Evolutionary conservation across 2,329 filamentous ascomycete species (phyloP).

Genomic region (Penicillium sp.): DNA sequence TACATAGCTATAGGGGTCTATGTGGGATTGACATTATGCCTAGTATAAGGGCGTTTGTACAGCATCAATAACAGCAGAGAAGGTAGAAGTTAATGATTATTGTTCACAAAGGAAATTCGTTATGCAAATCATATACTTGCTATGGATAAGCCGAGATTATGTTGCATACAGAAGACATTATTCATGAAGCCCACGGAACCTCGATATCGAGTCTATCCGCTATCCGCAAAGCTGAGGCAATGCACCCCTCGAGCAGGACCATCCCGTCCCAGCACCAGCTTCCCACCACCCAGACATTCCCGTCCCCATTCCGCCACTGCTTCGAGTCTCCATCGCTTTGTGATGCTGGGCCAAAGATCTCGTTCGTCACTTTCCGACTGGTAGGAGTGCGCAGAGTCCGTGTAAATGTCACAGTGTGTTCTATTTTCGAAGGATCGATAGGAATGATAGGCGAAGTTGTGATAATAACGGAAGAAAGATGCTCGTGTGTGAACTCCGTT

Average conservation of each 20-base stretch:
- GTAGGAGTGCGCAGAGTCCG: conserved; percentile 53
- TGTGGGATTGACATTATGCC: no score
- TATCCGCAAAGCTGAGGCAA: conserved; percentile 59
- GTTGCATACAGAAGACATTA: background rate
- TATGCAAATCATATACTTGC: background rate
- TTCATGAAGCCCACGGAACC: conserved; percentile 32
- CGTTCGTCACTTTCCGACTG: conserved; percentile 51
- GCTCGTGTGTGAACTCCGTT: conserved; percentile 57
- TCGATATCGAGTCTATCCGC: conserved; percentile 54
- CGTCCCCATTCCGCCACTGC: conserved; percentile 56
- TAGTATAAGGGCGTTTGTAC: no score
- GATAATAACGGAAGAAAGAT: conserved; percentile 54
- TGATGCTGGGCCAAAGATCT: conserved; percentile 40
- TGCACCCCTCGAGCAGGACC: conserved; percentile 62
- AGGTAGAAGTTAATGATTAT: background rate
- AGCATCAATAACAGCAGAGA: no score
- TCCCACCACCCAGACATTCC: conserved; percentile 57
- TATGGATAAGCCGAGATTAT: background rate
- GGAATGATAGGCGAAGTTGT: conserved; percentile 52
- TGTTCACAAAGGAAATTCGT: background rate
- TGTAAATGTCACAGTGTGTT: conserved; percentile 53
- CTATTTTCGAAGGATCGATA: conserved; percentile 40
- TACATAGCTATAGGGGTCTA: no score
- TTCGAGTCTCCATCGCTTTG: background rate
- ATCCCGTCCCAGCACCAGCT: conserved; percentile 67